phyloP scores from a whole-genome alignment of 192 early-diverging fungal genomes.

The Piromyces sp. region DNA sequence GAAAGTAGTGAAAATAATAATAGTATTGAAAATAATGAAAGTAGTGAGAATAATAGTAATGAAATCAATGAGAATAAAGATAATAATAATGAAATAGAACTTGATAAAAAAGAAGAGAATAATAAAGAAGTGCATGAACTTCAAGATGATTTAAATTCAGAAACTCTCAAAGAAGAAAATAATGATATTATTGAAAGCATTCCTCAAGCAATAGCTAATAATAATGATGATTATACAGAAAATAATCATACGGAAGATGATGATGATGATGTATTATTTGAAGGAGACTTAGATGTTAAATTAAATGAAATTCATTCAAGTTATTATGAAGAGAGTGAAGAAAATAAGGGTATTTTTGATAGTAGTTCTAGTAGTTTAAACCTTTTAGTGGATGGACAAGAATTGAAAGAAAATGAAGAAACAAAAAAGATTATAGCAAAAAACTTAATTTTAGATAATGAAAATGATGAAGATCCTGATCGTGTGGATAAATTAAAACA shows the following conservation, averaged over 20 bases:
- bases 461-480: not conserved
- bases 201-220: not conserved
- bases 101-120: not conserved
- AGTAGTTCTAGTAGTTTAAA: not conserved
- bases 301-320: not conserved
- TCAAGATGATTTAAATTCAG: not conserved
- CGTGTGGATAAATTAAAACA: not conserved
- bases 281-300: not conserved
- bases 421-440: not conserved
- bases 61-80: too few species aligned
- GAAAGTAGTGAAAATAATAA: too few species aligned
- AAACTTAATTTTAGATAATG: not conserved
- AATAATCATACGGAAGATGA: not conserved
- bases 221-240: not conserved
- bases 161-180: not conserved
- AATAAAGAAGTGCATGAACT: not conserved
- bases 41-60: not conserved
- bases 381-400: not conserved
- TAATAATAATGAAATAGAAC: not conserved
- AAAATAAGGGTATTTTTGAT: not conserved
- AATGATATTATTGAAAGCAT: not conserved
- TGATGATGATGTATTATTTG: not conserved
- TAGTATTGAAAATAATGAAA: too few species aligned
- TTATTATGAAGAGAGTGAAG: not conserved
- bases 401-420: not conserved